These are phyloP conservation scores for Myxozyma neotropica DNA, from an alignment of 805 yeast genomes.

Conservation along the genomic window DNA sequence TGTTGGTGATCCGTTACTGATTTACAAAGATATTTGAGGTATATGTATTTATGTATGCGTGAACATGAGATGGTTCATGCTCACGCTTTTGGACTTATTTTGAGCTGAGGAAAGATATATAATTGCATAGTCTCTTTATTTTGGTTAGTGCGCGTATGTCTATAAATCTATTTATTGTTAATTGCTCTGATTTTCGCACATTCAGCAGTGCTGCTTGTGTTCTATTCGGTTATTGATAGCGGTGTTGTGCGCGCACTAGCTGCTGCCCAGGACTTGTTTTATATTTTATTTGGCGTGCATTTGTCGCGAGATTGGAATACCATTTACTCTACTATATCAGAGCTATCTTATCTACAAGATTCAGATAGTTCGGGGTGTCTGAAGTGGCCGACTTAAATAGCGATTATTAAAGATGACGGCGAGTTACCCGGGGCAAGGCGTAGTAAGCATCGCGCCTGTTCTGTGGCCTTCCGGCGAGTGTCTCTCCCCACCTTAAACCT, in stretches of 20 bases:
- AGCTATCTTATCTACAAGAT: too few species aligned
- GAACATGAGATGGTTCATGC: background rate
- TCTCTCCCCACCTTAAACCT: background rate
- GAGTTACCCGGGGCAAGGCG: slow-evolving; percentile 4
- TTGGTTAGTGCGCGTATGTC: background rate
- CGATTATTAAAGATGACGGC: background rate
- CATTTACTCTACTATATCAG: too few species aligned
- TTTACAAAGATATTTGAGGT: slow-evolving; percentile 50
- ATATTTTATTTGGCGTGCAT: background rate
- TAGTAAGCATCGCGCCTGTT: slow-evolving; percentile 1
- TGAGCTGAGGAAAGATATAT: background rate
- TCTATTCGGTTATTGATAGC: background rate
- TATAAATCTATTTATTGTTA: background rate
- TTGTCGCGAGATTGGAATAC: too few species aligned
- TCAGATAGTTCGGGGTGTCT: background rate
- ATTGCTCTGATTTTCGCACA: too few species aligned
- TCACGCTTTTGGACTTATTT: background rate
- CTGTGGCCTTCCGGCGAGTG: slow-evolving; percentile 12
- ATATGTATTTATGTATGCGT: too few species aligned
- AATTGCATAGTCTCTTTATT: slow-evolving; percentile 2
- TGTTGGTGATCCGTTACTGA: slow-evolving; percentile 88
- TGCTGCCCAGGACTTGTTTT: too few species aligned
- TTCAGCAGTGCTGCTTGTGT: background rate
- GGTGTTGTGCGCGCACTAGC: background rate
- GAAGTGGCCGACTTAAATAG: background rate